A percentile compares a stretch with the other conserved stretches of the same genome.
Evolutionary conservation across 495 filamentous ascomycete genomes (phyloP).

Genomic region (Glarea lozoyensis): DNA sequence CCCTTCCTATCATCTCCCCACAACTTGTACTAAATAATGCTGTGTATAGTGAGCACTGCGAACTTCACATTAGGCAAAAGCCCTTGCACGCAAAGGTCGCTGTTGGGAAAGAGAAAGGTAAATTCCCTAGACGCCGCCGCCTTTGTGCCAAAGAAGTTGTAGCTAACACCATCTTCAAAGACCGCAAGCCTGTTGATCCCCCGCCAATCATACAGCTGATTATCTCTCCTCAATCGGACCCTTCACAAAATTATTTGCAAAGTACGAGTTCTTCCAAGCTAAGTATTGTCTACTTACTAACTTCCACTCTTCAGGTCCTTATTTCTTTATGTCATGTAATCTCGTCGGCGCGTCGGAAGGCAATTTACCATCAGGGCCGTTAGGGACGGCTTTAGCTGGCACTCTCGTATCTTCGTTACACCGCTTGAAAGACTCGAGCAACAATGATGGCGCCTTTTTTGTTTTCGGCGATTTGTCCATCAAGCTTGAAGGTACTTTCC

Average conservation of each 20-base stretch:
- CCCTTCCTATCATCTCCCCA: background rate
- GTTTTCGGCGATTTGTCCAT: slow-evolving; percentile 94
- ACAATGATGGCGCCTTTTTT: slow-evolving; percentile 91
- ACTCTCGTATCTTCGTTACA: slow-evolving; percentile 88
- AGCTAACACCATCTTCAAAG: slow-evolving; percentile 34
- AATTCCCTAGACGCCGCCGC: slow-evolving; percentile 11
- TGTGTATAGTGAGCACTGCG: slow-evolving; percentile 31
- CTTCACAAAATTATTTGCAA: slow-evolving; percentile 66
- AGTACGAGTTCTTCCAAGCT: slow-evolving; percentile 24
- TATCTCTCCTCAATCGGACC: slow-evolving; percentile 61
- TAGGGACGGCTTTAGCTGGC: slow-evolving; percentile 56
- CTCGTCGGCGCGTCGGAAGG: slow-evolving; percentile 50
- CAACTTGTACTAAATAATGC: background rate
- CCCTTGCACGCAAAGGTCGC: slow-evolving; percentile 59
- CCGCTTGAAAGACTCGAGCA: slow-evolving; percentile 83
- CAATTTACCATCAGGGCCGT: slow-evolving; percentile 15
- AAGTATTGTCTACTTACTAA: background rate
- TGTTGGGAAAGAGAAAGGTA: slow-evolving; percentile 66
- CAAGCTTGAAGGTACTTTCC: slow-evolving; percentile 67
- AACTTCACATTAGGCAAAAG: slow-evolving; percentile 58
- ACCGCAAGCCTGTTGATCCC: slow-evolving; percentile 90
- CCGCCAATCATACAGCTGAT: slow-evolving; percentile 85
- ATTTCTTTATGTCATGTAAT: slow-evolving; percentile 75
- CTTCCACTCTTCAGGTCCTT: slow-evolving; percentile 48
- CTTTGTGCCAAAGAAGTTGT: background rate